These are phyloP conservation scores for Phaseolus lunatus DNA, from an alignment of 306 rosid genomes.

Conservation along the genomic window DNA sequence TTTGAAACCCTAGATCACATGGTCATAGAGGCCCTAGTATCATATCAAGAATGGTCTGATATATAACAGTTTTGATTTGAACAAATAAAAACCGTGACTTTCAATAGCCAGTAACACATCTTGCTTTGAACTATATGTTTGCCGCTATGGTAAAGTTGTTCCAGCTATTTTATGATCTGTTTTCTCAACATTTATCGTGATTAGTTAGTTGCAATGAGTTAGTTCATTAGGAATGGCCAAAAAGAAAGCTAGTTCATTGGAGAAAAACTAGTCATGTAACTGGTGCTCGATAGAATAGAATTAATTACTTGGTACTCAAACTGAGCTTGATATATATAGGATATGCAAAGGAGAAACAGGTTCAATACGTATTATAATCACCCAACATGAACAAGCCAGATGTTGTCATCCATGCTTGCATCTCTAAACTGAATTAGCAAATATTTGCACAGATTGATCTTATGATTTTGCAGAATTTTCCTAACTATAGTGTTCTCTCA, in stretches of 20 bases:
- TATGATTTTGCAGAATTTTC: not conserved
- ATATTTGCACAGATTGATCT: not conserved
- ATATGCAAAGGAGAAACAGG: not conserved
- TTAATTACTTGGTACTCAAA: constrained; percentile 7
- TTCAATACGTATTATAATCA: not conserved
- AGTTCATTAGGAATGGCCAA: not conserved
- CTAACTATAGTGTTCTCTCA: not conserved
- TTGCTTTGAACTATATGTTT: not conserved
- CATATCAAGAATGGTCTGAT: not conserved
- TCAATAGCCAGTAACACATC: not conserved
- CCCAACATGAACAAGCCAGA: not conserved
- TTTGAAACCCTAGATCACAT: no score
- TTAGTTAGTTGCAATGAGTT: not conserved
- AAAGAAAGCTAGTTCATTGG: not conserved
- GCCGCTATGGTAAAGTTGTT: not conserved
- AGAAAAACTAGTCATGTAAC: not conserved
- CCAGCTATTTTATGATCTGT: not conserved
- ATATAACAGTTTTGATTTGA: not conserved
- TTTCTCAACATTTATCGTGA: not conserved
- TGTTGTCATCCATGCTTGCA: constrained; percentile 3
- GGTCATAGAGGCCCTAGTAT: no score
- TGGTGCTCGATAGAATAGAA: not conserved
- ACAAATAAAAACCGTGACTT: not conserved
- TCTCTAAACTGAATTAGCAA: not conserved
- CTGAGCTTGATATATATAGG: not conserved